Evolutionary conservation across 345 rosid genomes (phyloP), one percentile per base, ranked within the genome.

Genomic region (Hibiscus tridactylites): DNA sequence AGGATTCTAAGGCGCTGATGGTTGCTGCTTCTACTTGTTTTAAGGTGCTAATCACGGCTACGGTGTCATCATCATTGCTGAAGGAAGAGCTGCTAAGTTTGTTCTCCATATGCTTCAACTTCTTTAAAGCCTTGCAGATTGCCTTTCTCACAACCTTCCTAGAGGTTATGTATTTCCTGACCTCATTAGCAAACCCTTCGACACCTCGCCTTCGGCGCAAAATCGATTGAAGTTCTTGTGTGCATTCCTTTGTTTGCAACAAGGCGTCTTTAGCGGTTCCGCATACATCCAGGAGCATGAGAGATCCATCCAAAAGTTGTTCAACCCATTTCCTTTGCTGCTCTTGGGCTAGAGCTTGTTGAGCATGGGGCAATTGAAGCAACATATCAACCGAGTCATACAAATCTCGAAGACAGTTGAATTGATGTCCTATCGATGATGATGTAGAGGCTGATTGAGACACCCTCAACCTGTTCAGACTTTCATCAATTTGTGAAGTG

Each of bases 221-320:
- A 42, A 42, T 1, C 11, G 11, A 42, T 42, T 42, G 46, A 42
- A 42, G 11, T 42, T 42, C 35, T 26, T 26, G 62, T 26, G 37
- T 29, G 35, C 8, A 68, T 39, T 39, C 44, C 50, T 46, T 46
- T 0, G 4, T 47, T 47, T 47, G 53, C n/a, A 10, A 47, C 53
- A 47, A 47, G 53, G 46, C 46, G 9, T 42, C 46, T 42, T 42
- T 42, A 42, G 46, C 2, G 11, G 11, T 42, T 1, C 46, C 46
- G 53, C 61, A 56, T 6, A n/a, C 57, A n/a, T 52, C 21, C 2
- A 81, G 73, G 49, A 78, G 47, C 73, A 65, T 61, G 5, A 81
- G 71, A 54, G 76, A 76, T 53, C 78, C 73, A 42, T 80, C 71
- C 69, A 79, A 29, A 11, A 74, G 54, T 68, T 72, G 75, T 8